Evolutionary conservation across 148 eudicot genomes (phyloP), one percentile per base, ranked within the genome.

Genomic region (Rhododendron ovatum): DNA sequence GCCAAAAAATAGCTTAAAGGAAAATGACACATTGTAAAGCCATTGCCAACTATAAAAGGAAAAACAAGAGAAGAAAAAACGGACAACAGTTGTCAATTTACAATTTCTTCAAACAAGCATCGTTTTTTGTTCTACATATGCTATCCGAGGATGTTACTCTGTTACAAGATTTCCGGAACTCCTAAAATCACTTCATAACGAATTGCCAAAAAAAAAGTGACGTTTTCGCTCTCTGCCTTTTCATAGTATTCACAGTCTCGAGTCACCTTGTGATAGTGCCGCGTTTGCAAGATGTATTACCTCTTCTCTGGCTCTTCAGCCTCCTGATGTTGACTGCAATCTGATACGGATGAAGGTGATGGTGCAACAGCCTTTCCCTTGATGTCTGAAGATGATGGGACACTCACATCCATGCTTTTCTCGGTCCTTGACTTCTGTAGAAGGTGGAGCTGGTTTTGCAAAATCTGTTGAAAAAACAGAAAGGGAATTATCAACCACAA

Each of bases 401-500:
- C 86, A 83, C 85, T 89, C 22, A 85, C 28, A 80, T 92, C 90
- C 4, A 86, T 50, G 63, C 77, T 88, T 59, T 89, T 88, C 77
- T 91, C 93, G 71, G 83, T 77, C 77, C 83, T 88, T 17, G 91
- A 89, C 76, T 88, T 86, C 84, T 87, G 88, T 67, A 96, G 85
- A 51, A 85, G 88, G n/a, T 89, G 92, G 41, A 96, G 94, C 86
- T 93, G 95, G 84, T 57, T 87, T 87, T 92, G 94, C 87, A 96
- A 88, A 71, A 91, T 39, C 98, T 96, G 89, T 43, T 80, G 76
- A 35, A 22, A 85, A 77, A 83, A 30, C 1, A 12, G 41, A 69
- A 28, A 81, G 45, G 48, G 50, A 59, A 74, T 69, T 30, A 57
- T 59, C 18, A 84, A 37, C 14, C 22, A 17, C n/a, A 18, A 39